Conservation (phyloP, 139 green algal species). For the Pseudopediastrum boryanum region DNA sequence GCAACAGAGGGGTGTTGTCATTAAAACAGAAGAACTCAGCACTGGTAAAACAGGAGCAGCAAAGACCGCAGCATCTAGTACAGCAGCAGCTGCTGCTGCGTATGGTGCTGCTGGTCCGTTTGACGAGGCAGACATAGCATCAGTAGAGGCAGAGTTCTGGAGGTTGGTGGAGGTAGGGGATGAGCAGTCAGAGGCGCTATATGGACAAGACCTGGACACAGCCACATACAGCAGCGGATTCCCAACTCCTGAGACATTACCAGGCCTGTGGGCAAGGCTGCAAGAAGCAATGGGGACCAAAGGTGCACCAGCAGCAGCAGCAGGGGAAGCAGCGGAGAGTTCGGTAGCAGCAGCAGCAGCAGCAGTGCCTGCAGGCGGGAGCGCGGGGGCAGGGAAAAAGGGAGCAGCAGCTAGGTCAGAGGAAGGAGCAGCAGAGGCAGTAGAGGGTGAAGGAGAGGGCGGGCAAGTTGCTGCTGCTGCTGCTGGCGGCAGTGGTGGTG, state of each 20-base stretch:
- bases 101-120: background rate
- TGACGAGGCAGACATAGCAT: conserved; percentile 37
- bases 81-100: conserved; percentile 9
- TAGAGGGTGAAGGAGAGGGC: background rate
- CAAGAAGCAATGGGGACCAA: too few relatives aligned
- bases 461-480: background rate
- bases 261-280: too few relatives aligned
- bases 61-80: background rate
- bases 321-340: too few relatives aligned
- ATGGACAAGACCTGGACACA: conserved; percentile 32
- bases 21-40: background rate
- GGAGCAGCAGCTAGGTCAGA: too few relatives aligned
- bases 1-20: background rate
- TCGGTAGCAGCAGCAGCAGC: too few relatives aligned
- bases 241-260: conserved; percentile 19
- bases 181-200: conserved; percentile 67
- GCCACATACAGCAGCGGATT: conserved; percentile 28
- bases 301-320: too few relatives aligned
- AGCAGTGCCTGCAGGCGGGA: too few relatives aligned
- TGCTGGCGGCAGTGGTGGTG: background rate
- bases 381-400: too few relatives aligned
- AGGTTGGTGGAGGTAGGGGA: conserved; percentile 80
- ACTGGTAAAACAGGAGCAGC: background rate
- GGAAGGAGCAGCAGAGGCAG: conserved; percentile 1
- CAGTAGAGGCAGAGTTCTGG: conserved; percentile 93